Base-by-base conservation (phyloP, 768 basidiomycete species). In the Stropharia rugosoannulata region DNA sequence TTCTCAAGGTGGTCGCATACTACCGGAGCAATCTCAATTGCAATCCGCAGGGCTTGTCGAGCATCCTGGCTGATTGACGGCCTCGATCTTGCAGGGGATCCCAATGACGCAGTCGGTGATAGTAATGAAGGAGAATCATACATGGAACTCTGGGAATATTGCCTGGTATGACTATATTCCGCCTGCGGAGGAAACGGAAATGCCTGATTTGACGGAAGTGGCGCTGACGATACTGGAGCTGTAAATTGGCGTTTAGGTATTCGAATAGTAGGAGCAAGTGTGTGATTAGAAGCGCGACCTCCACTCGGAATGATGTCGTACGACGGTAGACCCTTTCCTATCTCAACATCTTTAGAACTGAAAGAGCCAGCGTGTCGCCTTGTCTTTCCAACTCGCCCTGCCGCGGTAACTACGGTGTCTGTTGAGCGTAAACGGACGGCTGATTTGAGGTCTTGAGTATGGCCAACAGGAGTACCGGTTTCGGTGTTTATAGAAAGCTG, bases 321-420 rank as follows among this genome's bases (percentile, higher is more conserved):
- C n/a, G 86, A 87, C 7, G 90, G 88, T 48, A 91, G 68, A 52
- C 82, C 77, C 70, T 87, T 92, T 39, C 95, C 95, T 49, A 91
- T 85, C 66, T 96, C 88, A 5, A 96, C 89, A 67, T 97, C 95
- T 66, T 93, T 90, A 22, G 81, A 86, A 58, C 95, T 96, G 74
- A 96, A 98, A 3, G 95, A 96, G n/a, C 95, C 95, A 5, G 91
- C 95, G 68, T 96, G 90, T 37, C 95, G 80, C 42, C 94, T 79
- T 19, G 83, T 80, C 47, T 81, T 86, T 25, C 84, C 84, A 22
- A 69, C 70, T 57, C 80, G 78, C 54, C 71, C 62, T 39, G 59
- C 38, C 39, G 48, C 51, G 29, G 54, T 40, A 56, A 59, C 55
- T 66, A 18, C 62, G 29, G 48, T 60, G 15, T 62, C 71, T 40